A percentile compares a stretch with the other conserved stretches of the same genome.
These are phyloP conservation scores for Nitzschia inconspicua DNA, from an alignment of 108 stramenopile species.

Conservation along the genomic window DNA sequence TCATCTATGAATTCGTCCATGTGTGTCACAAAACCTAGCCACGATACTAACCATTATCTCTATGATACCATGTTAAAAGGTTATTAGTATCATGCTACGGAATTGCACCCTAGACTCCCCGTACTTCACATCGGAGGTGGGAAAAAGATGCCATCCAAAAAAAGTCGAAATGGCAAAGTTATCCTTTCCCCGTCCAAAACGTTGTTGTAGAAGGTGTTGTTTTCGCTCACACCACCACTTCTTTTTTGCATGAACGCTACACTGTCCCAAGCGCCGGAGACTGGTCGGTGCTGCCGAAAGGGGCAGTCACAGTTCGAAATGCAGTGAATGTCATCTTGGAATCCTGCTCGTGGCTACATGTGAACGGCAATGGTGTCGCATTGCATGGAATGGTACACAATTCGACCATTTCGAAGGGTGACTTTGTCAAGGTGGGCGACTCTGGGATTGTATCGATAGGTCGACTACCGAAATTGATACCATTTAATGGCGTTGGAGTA, in stretches of 20 bases:
- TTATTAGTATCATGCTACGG: too few species aligned
- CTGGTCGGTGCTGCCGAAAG: constrained; percentile 32
- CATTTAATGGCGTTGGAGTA: constrained; percentile 7
- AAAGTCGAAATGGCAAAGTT: too few species aligned
- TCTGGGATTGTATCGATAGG: constrained; percentile 19
- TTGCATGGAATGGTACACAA: constrained; percentile 1
- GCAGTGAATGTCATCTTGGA: not conserved
- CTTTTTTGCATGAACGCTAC: constrained; percentile 9
- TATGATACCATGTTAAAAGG: too few species aligned
- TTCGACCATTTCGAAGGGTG: not conserved
- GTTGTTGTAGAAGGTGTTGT: not conserved
- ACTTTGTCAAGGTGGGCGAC: constrained; percentile 19
- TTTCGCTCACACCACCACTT: not conserved
- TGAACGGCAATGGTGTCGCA: constrained; percentile 24
- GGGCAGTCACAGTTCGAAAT: constrained; percentile 19
- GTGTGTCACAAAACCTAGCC: too few species aligned
- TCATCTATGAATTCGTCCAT: too few species aligned
- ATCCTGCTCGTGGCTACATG: not conserved
- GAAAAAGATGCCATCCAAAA: too few species aligned
- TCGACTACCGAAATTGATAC: not conserved
- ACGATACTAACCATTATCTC: too few species aligned
- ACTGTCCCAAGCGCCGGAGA: constrained; percentile 31
- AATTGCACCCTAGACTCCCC: too few species aligned
- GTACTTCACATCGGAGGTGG: too few species aligned
- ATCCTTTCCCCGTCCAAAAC: too few species aligned